A percentile compares a stretch with the other conserved stretches of the same genome.
phyloP scores from a whole-genome alignment of 495 filamentous ascomycete genomes.

The Aspergillus diversus region DNA sequence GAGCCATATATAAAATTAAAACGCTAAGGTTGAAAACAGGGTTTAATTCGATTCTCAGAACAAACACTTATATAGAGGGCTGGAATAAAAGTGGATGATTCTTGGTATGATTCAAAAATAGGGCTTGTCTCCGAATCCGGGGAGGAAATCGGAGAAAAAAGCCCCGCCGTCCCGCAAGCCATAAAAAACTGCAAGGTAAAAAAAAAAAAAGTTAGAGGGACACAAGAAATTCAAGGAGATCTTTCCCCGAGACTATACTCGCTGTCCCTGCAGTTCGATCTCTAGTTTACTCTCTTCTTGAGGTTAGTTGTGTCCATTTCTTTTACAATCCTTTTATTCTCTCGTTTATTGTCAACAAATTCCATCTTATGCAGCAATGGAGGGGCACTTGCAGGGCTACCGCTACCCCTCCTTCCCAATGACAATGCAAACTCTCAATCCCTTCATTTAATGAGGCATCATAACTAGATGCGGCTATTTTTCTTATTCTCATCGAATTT shows the following conservation, averaged over 20 bases:
- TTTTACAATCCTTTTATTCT: slow-evolving; percentile 10
- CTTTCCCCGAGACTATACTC: slow-evolving; percentile 8
- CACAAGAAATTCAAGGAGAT: not conserved
- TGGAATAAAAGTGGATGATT: not conserved
- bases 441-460: not conserved
- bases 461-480: not conserved
- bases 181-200: slow-evolving; percentile 18
- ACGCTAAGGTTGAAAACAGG: no score
- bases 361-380: not conserved
- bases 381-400: slow-evolving; percentile 9
- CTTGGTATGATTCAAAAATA: not conserved
- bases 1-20: no score
- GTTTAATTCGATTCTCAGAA: no score
- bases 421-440: not conserved
- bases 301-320: slow-evolving; percentile 9
- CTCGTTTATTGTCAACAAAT: not conserved
- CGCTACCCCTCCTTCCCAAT: slow-evolving; percentile 10
- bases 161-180: slow-evolving; percentile 23
- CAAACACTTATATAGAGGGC: not conserved
- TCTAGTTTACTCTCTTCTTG: slow-evolving; percentile 32
- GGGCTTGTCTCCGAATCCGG: slow-evolving; percentile 20
- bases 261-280: slow-evolving; percentile 32
- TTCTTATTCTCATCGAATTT: not conserved
- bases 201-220: slow-evolving; percentile 8
- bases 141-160: slow-evolving; percentile 21